A percentile compares a stretch with the other conserved stretches of the same genome.
Conservation (phyloP, 2,329 filamentous ascomycete species). For the Phyllosticta citriasiana region DNA sequence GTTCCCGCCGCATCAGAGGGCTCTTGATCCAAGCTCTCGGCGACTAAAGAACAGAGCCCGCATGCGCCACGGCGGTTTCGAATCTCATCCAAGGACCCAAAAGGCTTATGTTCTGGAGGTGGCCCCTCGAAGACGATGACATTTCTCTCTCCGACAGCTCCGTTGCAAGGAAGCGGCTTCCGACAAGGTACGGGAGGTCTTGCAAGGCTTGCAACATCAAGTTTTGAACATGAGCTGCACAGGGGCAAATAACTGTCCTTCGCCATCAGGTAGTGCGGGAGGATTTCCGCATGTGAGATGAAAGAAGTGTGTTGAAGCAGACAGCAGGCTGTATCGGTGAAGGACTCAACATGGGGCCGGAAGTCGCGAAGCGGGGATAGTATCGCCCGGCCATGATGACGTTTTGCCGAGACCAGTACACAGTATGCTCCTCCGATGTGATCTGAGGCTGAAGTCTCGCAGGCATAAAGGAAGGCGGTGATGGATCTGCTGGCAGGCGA, state of each 20-base stretch:
- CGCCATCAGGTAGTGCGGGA: not conserved
- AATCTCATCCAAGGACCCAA: not conserved
- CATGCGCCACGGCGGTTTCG: not conserved
- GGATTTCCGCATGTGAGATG: too few species aligned
- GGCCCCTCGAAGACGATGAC: not conserved
- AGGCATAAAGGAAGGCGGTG: too few species aligned
- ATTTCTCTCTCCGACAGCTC: not conserved
- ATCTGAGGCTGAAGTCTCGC: too few species aligned
- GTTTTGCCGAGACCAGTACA: too few species aligned
- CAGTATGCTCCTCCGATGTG: too few species aligned
- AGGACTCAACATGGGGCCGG: too few species aligned
- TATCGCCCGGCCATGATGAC: too few species aligned
- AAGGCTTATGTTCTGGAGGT: not conserved
- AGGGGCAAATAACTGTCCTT: not conserved
- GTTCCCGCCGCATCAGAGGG: not conserved
- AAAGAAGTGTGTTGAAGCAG: too few species aligned
- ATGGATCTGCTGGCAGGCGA: too few species aligned
- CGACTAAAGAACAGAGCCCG: not conserved
- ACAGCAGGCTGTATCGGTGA: too few species aligned
- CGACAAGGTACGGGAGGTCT: not conserved
- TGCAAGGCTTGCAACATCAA: not conserved
- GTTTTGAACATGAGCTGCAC: not conserved
- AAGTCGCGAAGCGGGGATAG: too few species aligned
- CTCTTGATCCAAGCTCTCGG: not conserved
- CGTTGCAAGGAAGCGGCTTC: not conserved